These are phyloP conservation scores for Astragalus glycyphyllos DNA, from an alignment of 306 rosid genomes.

Conservation along the genomic window DNA sequence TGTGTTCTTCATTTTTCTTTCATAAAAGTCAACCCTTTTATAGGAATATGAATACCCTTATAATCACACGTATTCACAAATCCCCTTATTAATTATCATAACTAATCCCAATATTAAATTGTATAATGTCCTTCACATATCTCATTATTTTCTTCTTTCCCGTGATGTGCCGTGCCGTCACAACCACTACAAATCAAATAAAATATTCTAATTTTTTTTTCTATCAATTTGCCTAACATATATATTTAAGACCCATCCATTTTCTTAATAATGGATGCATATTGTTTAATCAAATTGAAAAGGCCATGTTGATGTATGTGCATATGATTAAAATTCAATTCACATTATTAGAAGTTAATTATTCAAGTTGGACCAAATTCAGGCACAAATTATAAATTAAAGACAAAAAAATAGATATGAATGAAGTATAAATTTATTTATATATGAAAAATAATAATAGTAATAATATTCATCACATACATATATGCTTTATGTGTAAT, in stretches of 20 bases:
- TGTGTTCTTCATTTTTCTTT: slow-evolving; percentile 10
- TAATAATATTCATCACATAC: slow-evolving; percentile 5
- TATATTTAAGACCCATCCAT: slow-evolving; percentile 29
- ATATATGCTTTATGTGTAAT: slow-evolving; percentile 3
- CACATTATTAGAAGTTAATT: slow-evolving; percentile 12
- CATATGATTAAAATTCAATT: slow-evolving; percentile 26
- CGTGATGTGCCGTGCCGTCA: slow-evolving; percentile 76
- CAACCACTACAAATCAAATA: slow-evolving; percentile 56
- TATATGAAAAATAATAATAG: background rate
- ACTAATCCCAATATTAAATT: slow-evolving; percentile 51
- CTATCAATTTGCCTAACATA: background rate
- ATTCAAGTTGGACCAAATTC: slow-evolving; percentile 27
- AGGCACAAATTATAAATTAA: slow-evolving; percentile 9
- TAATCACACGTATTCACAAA: slow-evolving; percentile 40
- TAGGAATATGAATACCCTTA: slow-evolving; percentile 32
- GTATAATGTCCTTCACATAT: slow-evolving; percentile 35
- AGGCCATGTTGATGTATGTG: slow-evolving; percentile 15
- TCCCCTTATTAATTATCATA: slow-evolving; percentile 24
- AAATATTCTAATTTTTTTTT: background rate
- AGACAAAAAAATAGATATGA: background rate
- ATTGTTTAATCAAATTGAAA: slow-evolving; percentile 16
- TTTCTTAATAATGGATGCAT: slow-evolving; percentile 33
- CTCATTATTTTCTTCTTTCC: slow-evolving; percentile 45
- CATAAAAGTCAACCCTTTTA: slow-evolving; percentile 57
- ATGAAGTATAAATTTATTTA: slow-evolving; percentile 21